Conservation (phyloP, 805 yeast species). For the Candida parachauliodes region DNA sequence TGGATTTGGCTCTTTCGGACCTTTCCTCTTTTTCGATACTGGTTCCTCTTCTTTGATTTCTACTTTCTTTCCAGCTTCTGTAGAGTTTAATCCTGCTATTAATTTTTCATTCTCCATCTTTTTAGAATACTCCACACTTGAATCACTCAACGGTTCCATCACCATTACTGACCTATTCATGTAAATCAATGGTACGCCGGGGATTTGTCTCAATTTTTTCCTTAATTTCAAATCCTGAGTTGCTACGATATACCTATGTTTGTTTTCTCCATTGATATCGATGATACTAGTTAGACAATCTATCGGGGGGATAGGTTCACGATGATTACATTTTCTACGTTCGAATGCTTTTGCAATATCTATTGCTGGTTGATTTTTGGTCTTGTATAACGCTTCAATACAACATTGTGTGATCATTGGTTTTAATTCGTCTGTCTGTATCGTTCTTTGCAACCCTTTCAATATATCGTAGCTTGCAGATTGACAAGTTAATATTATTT, state of each 20-base stretch:
- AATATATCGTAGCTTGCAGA: constrained; percentile 70
- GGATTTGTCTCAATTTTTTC: constrained; percentile 62
- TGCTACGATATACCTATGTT: constrained; percentile 88
- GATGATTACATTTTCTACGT: constrained; percentile 90
- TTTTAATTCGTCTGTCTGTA: constrained; percentile 75
- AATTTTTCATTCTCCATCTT: constrained; percentile 64
- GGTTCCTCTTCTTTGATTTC: constrained; percentile 37
- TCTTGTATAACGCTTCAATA: constrained; percentile 76
- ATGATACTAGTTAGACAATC: constrained; percentile 78
- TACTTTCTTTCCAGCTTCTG: constrained; percentile 39
- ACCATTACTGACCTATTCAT: constrained; percentile 91
- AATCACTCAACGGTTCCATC: constrained; percentile 86
- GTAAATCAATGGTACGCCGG: constrained; percentile 88
- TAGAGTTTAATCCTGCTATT: constrained; percentile 75
- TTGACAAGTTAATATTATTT: constrained; percentile 62
- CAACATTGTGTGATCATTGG: constrained; percentile 95
- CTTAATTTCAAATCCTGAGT: constrained; percentile 74
- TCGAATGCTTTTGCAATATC: constrained; percentile 79
- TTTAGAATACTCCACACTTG: constrained; percentile 44
- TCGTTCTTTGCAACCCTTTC: constrained; percentile 75
- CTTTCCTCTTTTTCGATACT: constrained; percentile 49
- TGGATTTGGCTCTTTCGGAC: constrained; percentile 86
- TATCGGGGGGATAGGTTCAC: constrained; percentile 55
- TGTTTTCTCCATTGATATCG: constrained; percentile 69
- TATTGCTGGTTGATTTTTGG: constrained; percentile 72